These are phyloP conservation scores for Starmerella scarabaei DNA, from an alignment of 805 yeast genomes.

Conservation along the genomic window DNA sequence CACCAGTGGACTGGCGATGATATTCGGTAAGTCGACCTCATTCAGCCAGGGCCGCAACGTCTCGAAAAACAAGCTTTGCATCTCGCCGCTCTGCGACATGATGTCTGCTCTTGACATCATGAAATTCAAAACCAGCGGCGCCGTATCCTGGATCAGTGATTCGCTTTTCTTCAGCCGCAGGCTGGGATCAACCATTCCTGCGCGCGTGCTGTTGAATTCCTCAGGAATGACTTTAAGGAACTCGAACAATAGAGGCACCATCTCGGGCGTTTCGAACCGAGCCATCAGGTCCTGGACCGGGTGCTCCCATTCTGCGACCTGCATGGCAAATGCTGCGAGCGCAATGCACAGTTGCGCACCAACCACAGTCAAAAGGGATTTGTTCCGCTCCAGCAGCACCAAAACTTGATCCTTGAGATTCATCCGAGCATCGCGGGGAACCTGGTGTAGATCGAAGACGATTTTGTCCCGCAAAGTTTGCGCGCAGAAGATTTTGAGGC, in stretches of 20 bases:
- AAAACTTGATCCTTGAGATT: constrained; percentile 60
- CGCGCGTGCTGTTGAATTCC: constrained; percentile 78
- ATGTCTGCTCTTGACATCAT: constrained; percentile 36
- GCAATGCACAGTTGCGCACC: constrained; percentile 74
- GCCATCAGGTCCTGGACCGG: constrained; percentile 58
- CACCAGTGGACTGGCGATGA: constrained; percentile 56
- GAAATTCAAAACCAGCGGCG: constrained; percentile 52
- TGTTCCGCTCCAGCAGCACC: constrained; percentile 40
- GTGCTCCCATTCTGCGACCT: constrained; percentile 56
- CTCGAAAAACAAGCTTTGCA: constrained; percentile 38
- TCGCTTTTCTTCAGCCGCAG: constrained; percentile 35
- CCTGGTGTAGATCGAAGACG: constrained; percentile 70
- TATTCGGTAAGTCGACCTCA: constrained; percentile 63
- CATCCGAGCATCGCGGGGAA: constrained; percentile 44
- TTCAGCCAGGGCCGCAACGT: constrained; percentile 84
- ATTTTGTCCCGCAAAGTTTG: constrained; percentile 81
- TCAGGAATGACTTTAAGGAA: constrained; percentile 84
- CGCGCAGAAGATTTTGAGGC: constrained; percentile 68
- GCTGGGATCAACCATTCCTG: constrained; percentile 28
- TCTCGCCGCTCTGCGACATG: constrained; percentile 25
- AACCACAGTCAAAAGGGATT: constrained; percentile 39
- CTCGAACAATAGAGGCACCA: constrained; percentile 42
- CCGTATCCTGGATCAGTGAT: constrained; percentile 51
- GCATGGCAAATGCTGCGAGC: constrained; percentile 69
- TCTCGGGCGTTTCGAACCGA: constrained; percentile 30